Conservation (phyloP, 768 basidiomycete genomes). For the Suillus americanus region DNA sequence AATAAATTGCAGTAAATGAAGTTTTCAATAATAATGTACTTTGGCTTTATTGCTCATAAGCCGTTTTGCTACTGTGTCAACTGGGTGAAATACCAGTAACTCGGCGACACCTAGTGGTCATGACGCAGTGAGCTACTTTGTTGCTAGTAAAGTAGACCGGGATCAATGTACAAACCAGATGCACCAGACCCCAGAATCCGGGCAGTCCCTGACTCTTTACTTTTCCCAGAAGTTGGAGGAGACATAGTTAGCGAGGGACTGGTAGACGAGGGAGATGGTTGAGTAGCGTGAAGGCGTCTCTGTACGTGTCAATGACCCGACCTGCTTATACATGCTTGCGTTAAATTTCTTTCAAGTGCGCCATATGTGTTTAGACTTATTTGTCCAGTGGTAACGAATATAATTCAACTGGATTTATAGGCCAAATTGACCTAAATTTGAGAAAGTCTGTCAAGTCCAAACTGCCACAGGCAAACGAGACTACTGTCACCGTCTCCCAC, state of each 20-base stretch:
- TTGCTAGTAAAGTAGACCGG: background rate
- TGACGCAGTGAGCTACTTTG: background rate
- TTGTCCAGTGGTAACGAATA: background rate
- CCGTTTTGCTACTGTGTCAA: conserved; percentile 97
- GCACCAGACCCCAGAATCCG: conserved; percentile 90
- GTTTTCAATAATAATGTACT: conserved; percentile 34
- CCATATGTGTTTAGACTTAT: background rate
- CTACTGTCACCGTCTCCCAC: background rate
- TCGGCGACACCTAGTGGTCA: conserved; percentile 78
- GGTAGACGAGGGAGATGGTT: background rate
- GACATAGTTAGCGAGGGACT: conserved; percentile 37
- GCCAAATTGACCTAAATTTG: background rate
- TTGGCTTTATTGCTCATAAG: conserved; percentile 97
- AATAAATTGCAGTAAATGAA: conserved; percentile 1
- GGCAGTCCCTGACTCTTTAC: conserved; percentile 86
- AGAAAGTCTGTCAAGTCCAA: background rate
- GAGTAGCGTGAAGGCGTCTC: background rate
- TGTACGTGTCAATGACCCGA: background rate
- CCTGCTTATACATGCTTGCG: background rate
- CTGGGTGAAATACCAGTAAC: conserved; percentile 92
- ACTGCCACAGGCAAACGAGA: no score
- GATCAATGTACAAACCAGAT: conserved; percentile 57
- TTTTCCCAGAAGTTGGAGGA: conserved; percentile 43
- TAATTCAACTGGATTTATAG: background rate
- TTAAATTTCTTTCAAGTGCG: background rate